phyloP scores from a whole-genome alignment of 2,329 filamentous ascomycete genomes.

The Thielaviopsis punctulata region DNA sequence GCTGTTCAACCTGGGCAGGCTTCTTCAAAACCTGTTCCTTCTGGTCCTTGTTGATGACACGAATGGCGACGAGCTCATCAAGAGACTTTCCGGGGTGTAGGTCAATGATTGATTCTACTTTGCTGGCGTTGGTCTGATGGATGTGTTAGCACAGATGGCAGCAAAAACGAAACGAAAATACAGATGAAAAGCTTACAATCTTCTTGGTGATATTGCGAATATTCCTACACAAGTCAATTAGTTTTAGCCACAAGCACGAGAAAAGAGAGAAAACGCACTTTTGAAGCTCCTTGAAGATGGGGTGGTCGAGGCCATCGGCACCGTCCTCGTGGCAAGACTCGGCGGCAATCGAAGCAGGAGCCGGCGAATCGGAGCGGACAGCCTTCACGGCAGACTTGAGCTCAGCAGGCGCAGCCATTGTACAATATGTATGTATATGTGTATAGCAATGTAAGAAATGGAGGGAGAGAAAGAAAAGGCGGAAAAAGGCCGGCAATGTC shows the following conservation, averaged over 20 bases:
- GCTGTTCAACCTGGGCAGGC: constrained; percentile 49
- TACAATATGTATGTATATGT: constrained; percentile 2
- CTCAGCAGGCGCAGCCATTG: constrained; percentile 47
- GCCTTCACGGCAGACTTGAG: constrained; percentile 38
- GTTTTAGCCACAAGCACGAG: constrained; percentile 9
- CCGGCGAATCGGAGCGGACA: constrained; percentile 39
- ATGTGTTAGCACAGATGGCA: background rate
- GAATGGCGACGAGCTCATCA: constrained; percentile 52
- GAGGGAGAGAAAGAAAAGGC: background rate
- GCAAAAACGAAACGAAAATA: background rate
- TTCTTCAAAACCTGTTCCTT: constrained; percentile 64
- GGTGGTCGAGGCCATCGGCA: constrained; percentile 50
- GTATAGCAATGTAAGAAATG: background rate
- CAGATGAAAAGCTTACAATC: constrained; percentile 44
- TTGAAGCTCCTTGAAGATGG: constrained; percentile 73
- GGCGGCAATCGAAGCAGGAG: constrained; percentile 29
- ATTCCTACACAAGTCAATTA: constrained; percentile 36
- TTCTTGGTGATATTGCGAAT: constrained; percentile 91
- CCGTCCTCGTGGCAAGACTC: constrained; percentile 36
- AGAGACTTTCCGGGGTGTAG: constrained; percentile 55
- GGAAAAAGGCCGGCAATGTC: background rate
- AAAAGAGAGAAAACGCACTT: constrained; percentile 42
- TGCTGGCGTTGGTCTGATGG: constrained; percentile 47
- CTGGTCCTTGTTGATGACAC: constrained; percentile 67
- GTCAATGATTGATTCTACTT: constrained; percentile 51